Base-by-base conservation (phyloP, 129 eudicot genomes). In the Daucus carota region DNA sequence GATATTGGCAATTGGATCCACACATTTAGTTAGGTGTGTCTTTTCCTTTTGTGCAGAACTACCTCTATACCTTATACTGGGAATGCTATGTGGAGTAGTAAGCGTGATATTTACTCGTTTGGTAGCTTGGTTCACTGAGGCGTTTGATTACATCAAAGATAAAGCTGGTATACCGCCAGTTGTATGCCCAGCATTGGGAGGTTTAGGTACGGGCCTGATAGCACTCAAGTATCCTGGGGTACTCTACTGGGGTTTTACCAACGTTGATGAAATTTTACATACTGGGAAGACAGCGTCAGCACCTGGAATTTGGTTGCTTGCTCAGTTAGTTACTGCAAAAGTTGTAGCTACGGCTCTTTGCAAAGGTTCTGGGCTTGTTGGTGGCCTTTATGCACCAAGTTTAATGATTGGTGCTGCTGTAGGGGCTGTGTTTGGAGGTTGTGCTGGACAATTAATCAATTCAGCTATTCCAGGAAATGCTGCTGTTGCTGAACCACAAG, bases 381-480 rank as follows among this genome's bases (percentile, higher is more conserved):
- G 99, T 81, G 99, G 97, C 46, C 69, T 94, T 57, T 94, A 94
- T 89, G 99, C 99, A 28, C 99, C 99, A 70, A 94, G 97, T 80
- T 81, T 94, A 77, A 94, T 94, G 99, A 94, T 94, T 46, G 99
- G 99, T 83, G 97, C 99, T 77, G 99, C 97, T 41, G 96, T 94
- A 36, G 99, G 99, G 77, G 99, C 99, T 28, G 99, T 94, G 54
- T 94, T 94, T 78, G 99, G 99, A 8, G 99, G 99, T 79, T 86
- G 83, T 38, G 94, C 99, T 45, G 97, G 93, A 36, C 85, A 91
- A 65, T 76, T 94, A 45, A 91, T 94, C 41, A 94, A 94, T 79
- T 86, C 92, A 0, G 96, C 99, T 66, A 86, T 94, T 62, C 99
- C 97, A 7, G 99, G 99, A 84, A 91, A 91, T 79, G 81, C 97